Evolutionary conservation across 163 green algal genomes (phyloP).

Genomic region (Scenedesmus sp.): DNA sequence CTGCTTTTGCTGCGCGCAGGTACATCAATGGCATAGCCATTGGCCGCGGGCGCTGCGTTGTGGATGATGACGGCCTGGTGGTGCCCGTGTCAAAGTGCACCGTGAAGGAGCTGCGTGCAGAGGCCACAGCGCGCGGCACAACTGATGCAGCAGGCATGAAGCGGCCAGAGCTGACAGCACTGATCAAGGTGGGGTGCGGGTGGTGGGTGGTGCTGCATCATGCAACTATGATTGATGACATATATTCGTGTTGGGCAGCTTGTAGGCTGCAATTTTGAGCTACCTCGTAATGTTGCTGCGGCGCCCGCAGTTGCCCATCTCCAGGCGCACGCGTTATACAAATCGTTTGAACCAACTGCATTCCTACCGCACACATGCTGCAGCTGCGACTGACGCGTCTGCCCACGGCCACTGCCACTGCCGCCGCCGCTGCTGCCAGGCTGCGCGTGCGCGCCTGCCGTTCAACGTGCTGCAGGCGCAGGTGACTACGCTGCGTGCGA

Average conservation of each 20-base stretch:
- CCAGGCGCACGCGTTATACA: no score
- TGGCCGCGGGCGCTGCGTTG: slow-evolving; percentile 58
- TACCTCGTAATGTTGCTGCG: no score
- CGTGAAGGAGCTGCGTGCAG: slow-evolving; percentile 60
- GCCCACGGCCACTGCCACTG: neutral
- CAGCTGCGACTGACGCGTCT: neutral
- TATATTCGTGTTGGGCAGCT: no score
- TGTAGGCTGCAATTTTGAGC: no score
- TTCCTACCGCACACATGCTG: neutral
- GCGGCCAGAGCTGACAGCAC: slow-evolving; percentile 24
- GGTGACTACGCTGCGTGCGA: neutral
- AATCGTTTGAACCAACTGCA: neutral
- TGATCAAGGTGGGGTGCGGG: slow-evolving; percentile 37
- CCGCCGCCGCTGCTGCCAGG: slow-evolving; percentile 1
- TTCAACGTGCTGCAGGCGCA: slow-evolving; percentile 46
- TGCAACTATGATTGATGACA: no score
- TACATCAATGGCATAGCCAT: slow-evolving; percentile 64
- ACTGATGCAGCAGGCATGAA: slow-evolving; percentile 19
- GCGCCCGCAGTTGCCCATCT: no score
- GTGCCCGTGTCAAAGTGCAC: slow-evolving; percentile 61
- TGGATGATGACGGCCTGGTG: slow-evolving; percentile 64
- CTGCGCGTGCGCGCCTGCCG: slow-evolving; percentile 31
- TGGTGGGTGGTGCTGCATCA: neutral
- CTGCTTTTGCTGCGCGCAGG: neutral
- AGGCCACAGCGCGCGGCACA: slow-evolving; percentile 37